Evolutionary conservation across 2,329 filamentous ascomycete genomes (phyloP), one percentile per base, ranked within the genome.

Genomic region (Aquanectria penicillioides): DNA sequence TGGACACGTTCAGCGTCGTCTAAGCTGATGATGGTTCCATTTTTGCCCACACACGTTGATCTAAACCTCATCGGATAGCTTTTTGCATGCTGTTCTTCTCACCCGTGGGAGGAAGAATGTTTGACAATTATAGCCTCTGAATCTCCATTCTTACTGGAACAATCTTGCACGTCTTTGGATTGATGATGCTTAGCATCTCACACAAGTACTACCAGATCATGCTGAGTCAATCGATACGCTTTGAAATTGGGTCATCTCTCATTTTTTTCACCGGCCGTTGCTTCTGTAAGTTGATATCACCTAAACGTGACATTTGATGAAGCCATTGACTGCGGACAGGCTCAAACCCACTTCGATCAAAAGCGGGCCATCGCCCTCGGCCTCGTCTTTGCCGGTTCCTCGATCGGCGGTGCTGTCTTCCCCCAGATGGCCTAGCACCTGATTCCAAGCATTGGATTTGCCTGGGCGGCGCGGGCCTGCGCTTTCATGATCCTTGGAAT

Each of bases 81-180:
- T 68, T 68, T 23, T 67, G 62, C 53, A 71, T 77, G 20, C 77
- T 78, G 53, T 72, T 80, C 53, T 61, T 63, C 25, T 61, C 57
- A 2, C 62, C 64, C 13, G 38, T 65, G 4, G 73, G 72, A 59
- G 63, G 71, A 62, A 59, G 54, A 47, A 61, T 87, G 3, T 88
- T 83, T 64, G 88, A 90, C 65, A 82, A 79, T 61, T 82, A 85
- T 61, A 87, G 87, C 0, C 84, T 86, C 1, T 79, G 80, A 28
- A 77, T 76, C 33, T 70, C 89, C 3, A 69, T 86, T 3, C 23
- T 83, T 2, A 65, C 73, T 28, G 84, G 84, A 10, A 79, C 79
- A 3, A 73, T 85, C 59, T 68, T 85, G 58, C 80, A 85, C 63
- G 78, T 87, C 18, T 81, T 87, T 37, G 80, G 82, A 7, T 69